Evolutionary conservation across 192 early-diverging fungal species (phyloP), one percentile per base, ranked within the genome.

Genomic region (Radiomyces spectabilis): DNA sequence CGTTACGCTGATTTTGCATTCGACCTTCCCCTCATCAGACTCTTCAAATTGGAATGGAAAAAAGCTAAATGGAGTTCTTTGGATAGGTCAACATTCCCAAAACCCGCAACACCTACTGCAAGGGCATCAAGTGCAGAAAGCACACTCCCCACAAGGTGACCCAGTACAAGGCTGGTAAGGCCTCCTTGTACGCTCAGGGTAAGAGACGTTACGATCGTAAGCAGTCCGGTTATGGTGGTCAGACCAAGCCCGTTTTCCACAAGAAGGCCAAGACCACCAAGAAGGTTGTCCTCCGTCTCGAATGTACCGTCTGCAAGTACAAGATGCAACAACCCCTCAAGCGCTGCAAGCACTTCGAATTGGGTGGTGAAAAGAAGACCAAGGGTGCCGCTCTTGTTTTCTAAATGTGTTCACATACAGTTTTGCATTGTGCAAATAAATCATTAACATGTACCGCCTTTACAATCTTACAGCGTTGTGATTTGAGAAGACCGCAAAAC

Each of bases 221-320:
- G 86, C 95, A 97, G 79, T 85, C 84, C 57, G 97, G 97, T 82
- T 97, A 87, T 80, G 97, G 97, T 92, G 97, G 97, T 85, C 97
- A 99, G 83, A 97, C 93, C 79, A 99, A 99, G 89, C 97, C 94
- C 71, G 90, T 97, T 69, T 99, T 99, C 93, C 94, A 97, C 89
- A 99, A 99, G 86, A 99, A 99, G 90, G 97, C 94, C 73, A 99
- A 97, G 91, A 99, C 97, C 63, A 97, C 94, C 79, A 99, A 97
- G 87, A 99, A 99, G 89, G 75, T 97, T 73, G 96, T 96, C 24
- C 87, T 99, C 61, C 90, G 93, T 85, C 80, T 99, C 31, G 95
- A 97, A 77, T 99, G 97, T 84, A 94, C 85, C 59, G 52, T 31
- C 43, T 97, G 97, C 88, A 97, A 97, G 89, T 93, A 92, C 90